These are phyloP conservation scores for Helotiales sp. DNA, from an alignment of 2,329 filamentous ascomycete species.

Conservation along the genomic window DNA sequence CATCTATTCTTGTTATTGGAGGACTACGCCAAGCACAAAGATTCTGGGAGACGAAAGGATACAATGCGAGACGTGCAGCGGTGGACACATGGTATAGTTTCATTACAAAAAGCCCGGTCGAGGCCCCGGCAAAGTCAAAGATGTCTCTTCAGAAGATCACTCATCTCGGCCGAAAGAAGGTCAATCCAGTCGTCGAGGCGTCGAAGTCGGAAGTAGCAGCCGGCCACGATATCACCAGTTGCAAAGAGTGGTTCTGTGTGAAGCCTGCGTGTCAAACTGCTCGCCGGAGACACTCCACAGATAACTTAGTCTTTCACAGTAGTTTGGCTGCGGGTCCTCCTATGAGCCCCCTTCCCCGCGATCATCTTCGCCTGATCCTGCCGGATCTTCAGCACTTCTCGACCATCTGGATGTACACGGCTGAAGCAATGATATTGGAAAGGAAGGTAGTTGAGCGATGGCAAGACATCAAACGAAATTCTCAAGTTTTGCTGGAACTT, in stretches of 20 bases:
- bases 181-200: slow-evolving; percentile 27
- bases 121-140: slow-evolving; percentile 48
- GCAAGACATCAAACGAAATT: slow-evolving; percentile 63
- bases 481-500: slow-evolving; percentile 62
- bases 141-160: slow-evolving; percentile 42
- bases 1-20: slow-evolving; percentile 59
- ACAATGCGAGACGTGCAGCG: slow-evolving; percentile 57
- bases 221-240: slow-evolving; percentile 28
- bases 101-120: slow-evolving; percentile 45
- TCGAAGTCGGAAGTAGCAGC: slow-evolving; percentile 25
- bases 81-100: slow-evolving; percentile 61
- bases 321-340: slow-evolving; percentile 62
- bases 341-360: slow-evolving; percentile 54
- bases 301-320: slow-evolving; percentile 55
- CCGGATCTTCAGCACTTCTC: slow-evolving; percentile 57
- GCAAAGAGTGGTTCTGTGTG: slow-evolving; percentile 37
- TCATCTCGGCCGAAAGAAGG: slow-evolving; percentile 59
- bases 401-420: slow-evolving; percentile 62
- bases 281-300: slow-evolving; percentile 26
- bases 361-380: slow-evolving; percentile 52
- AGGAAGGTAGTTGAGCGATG: slow-evolving; percentile 57
- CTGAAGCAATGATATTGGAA: slow-evolving; percentile 61
- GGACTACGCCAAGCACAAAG: slow-evolving; percentile 62
- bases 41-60: slow-evolving; percentile 67
- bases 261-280: slow-evolving; percentile 32